Base-by-base conservation (phyloP, 2,329 filamentous ascomycete genomes). In the Beauveria scarabaeidicola region DNA sequence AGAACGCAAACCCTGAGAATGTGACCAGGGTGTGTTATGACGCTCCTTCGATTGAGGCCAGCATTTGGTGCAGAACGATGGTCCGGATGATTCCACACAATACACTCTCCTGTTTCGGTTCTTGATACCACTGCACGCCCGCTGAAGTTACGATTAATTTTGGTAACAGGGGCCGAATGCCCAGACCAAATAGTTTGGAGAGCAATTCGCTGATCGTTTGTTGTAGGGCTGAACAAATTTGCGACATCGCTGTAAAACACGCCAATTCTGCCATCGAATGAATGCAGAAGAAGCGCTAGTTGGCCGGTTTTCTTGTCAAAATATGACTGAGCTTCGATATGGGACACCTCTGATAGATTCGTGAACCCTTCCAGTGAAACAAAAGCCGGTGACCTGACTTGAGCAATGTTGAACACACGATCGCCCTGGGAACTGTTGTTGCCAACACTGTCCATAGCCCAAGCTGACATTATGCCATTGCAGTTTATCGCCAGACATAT, bases 401-500 rank as follows among this genome's bases (percentile, higher is more conserved):
- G 89, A 1, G 90, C 85, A 65, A 97, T 86, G 68, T 91, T 94
- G 76, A 94, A 95, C n/a, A 93, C 83, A 63, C 86, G 85, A 29
- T 84, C 79, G 4, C 81, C 78, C 61, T 83, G 83, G 64, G 83
- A 84, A 36, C 80, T 77, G 68, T 87, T 90, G 66, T 83, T 86
- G 40, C 88, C 87, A 21, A 96, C 82, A 68, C 93, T 92, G 70
- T 97, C 92, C 59, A 99, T 75, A 0, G 91, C 93, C 90, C 93
- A 97, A 0, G 90, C 91, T 44, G 90, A 91, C 88, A 97, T 90
- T 64, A 87, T 86, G 1, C 93, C 93, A 52, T 81, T 78, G n/a
- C 87, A 86, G 72, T 97, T 91, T 52, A 96, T 78, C 9, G 93
- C 85, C 25, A 97, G 80, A 65, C 91, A 94, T 3, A 99, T 84